phyloP scores from a whole-genome alignment of 1,284 basidiomycete genomes.

The Mycosarcoma maydis region DNA sequence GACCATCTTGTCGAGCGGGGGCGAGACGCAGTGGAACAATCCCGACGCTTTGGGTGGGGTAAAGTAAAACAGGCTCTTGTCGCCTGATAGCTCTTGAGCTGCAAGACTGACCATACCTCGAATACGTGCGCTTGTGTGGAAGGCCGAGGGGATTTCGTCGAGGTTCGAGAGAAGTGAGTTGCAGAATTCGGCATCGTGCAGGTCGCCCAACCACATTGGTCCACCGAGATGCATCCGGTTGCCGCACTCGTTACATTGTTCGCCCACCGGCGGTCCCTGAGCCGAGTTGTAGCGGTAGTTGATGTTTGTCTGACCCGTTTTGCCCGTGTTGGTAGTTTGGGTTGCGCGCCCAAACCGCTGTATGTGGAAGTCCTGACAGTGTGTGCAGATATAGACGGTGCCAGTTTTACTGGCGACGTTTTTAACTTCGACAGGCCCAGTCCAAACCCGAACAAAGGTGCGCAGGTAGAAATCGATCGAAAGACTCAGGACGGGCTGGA shows the following conservation, averaged over 20 bases:
- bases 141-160: conserved; percentile 70
- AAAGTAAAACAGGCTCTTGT: conserved; percentile 82
- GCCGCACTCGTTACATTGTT: conserved; percentile 83
- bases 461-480: conserved; percentile 99
- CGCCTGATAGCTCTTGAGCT: conserved; percentile 76
- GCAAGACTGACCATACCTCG: conserved; percentile 94
- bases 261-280: conserved; percentile 75
- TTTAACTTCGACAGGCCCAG: conserved; percentile 86
- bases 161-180: conserved; percentile 79
- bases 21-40: conserved; percentile 76
- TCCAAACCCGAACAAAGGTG: conserved; percentile 83
- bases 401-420: conserved; percentile 70
- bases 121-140: conserved; percentile 85
- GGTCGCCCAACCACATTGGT: conserved; percentile 92
- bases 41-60: conserved; percentile 84
- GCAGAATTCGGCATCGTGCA: conserved; percentile 84
- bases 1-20: conserved; percentile 68
- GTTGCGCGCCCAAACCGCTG: conserved; percentile 57
- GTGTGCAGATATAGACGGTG: conserved; percentile 58
- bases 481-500: conserved; percentile 88
- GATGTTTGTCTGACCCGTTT: conserved; percentile 43
- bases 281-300: conserved; percentile 74
- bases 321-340: conserved; percentile 33
- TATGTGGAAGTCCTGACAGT: conserved; percentile 56
- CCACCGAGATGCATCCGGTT: conserved; percentile 73